Evolutionary conservation across 495 filamentous ascomycete species (phyloP).

Genomic region (Patellaria atrata): DNA sequence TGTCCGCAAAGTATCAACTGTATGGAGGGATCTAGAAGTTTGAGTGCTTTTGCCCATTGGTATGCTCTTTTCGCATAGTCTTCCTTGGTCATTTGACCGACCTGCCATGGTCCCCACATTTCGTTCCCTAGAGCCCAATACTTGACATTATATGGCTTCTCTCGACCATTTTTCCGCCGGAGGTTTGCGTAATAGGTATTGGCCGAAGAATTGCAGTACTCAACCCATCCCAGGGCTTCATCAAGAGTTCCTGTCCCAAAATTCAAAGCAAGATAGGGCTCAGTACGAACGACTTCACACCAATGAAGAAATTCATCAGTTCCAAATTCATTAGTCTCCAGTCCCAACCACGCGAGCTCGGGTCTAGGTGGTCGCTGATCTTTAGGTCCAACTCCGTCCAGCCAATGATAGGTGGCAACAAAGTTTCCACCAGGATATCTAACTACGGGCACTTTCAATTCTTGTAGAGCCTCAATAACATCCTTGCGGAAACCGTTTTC

Average conservation of each 20-base stretch:
- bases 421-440: slow-evolving; percentile 74
- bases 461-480: slow-evolving; percentile 53
- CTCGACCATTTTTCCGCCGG: slow-evolving; percentile 52
- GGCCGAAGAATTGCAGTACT: slow-evolving; percentile 61
- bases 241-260: slow-evolving; percentile 62
- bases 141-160: slow-evolving; percentile 58
- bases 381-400: slow-evolving; percentile 59
- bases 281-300: slow-evolving; percentile 51
- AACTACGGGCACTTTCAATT: slow-evolving; percentile 57
- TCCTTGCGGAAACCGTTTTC: slow-evolving; percentile 62
- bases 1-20: slow-evolving; percentile 57
- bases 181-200: slow-evolving; percentile 71
- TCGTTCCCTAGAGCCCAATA: slow-evolving; percentile 64
- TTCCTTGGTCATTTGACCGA: slow-evolving; percentile 56
- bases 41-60: slow-evolving; percentile 72
- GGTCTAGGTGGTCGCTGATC: slow-evolving; percentile 51
- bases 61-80: slow-evolving; percentile 61
- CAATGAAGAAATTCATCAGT: slow-evolving; percentile 76
- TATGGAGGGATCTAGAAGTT: slow-evolving; percentile 55
- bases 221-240: slow-evolving; percentile 59
- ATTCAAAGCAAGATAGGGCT: slow-evolving; percentile 65
- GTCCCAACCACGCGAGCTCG: slow-evolving; percentile 61
- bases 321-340: slow-evolving; percentile 62
- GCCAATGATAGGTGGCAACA: slow-evolving; percentile 70
- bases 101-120: slow-evolving; percentile 66